Base-by-base conservation (phyloP, 75 land plant genomes). In the Selaginella moellendorffii region DNA sequence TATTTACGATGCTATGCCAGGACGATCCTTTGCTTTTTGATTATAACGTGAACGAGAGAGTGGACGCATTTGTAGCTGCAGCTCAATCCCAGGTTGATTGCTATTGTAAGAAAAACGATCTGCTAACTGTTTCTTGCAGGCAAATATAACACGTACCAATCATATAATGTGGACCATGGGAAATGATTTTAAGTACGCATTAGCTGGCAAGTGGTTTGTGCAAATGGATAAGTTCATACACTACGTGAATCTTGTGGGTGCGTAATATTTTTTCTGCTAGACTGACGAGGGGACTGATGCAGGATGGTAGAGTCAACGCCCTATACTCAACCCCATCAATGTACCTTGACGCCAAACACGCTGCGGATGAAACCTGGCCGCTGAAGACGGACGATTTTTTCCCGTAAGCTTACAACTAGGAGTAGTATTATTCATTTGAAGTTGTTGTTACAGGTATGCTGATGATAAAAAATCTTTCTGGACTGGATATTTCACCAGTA, bases 401-500 rank as follows among this genome's bases (percentile, higher is more conserved):
- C 30, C 69, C 69, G 69, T 68, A 29, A 68, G 69, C 9, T 27
- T 24, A 27, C 23, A 30, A 52, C 21, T n/a, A 26, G 31, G 60
- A 8, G 1, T 26, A 23, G 9, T 29, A 63, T 54, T 14, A 56
- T 56, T 2, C 24, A 56, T 56, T 2, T 56, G n/a, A 8, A 56
- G n/a, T 9, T 65, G 20, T 21, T 61, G 28, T 10, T 64, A 1
- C 67, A 87, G 91, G 30, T 87, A 87, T 76, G 91, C 91, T 65
- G 91, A 87, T 54, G 58, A 56, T 30, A 51, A 78, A 19, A 72
- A 87, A 70, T 81, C 79, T 24, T 87, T 81, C 58, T 87, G 91
- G 91, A 87, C 91, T 21, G 91, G 91, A 36, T 87, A 84, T 65
- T 87, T 87, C 30, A 87, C 85, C 2, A 87, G 91, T 63, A 71